Evolutionary conservation across 345 rosid genomes (phyloP).

Genomic region (Trapa incisa): DNA sequence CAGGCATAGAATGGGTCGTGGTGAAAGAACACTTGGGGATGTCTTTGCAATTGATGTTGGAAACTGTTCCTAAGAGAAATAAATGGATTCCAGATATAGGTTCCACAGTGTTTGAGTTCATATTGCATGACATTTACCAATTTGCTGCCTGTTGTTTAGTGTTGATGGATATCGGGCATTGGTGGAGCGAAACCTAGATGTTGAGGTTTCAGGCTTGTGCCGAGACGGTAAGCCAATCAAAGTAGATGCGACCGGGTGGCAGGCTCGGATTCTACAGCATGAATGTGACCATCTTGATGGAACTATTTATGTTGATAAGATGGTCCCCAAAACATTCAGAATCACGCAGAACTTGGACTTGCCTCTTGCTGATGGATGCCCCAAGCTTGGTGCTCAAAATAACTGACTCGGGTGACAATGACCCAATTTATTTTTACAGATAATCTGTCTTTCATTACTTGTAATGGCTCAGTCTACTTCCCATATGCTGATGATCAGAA

Average conservation of each 20-base stretch:
- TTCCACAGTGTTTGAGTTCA: background rate
- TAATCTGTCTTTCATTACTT: background rate
- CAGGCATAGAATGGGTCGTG: background rate
- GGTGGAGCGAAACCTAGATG: conserved; percentile 71
- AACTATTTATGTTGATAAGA: conserved; percentile 72
- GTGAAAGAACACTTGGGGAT: background rate
- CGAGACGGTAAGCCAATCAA: conserved; percentile 48
- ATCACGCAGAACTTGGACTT: conserved; percentile 57
- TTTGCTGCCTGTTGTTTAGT: conserved; percentile 19
- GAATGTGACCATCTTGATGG: conserved; percentile 92
- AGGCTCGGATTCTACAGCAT: conserved; percentile 80
- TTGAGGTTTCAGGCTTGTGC: conserved; percentile 64
- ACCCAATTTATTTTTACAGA: background rate
- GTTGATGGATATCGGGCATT: conserved; percentile 77
- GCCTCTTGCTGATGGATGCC: conserved; percentile 78
- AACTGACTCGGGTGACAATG: background rate
- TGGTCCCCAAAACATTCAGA: conserved; percentile 73
- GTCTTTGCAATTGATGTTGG: background rate
- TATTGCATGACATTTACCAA: background rate
- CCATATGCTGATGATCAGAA: background rate
- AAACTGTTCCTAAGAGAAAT: background rate
- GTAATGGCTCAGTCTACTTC: background rate
- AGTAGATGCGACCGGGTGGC: conserved; percentile 87
- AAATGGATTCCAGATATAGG: background rate
- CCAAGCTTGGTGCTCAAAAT: conserved; percentile 45